phyloP scores from a whole-genome alignment of 305 asterid species.

The Rubia peregrina region DNA sequence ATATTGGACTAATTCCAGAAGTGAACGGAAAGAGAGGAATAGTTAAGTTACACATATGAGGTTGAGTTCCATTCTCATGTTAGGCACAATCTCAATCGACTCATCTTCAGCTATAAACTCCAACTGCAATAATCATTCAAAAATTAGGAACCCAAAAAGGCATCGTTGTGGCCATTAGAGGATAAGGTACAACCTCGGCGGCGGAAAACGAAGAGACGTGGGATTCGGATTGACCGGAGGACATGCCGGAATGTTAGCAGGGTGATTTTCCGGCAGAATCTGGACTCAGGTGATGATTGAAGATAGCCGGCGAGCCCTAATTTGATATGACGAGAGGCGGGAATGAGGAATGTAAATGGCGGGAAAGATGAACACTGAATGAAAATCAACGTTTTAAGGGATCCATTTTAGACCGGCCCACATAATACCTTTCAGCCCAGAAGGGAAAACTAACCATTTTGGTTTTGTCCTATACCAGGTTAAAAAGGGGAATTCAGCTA shows the following conservation, averaged over 20 bases:
- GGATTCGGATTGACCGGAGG: conserved; percentile 45
- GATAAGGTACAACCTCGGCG: conserved; percentile 46
- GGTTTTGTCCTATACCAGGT: no score
- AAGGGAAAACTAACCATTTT: not conserved
- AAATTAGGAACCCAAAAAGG: not conserved
- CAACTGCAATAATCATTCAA: conserved; percentile 38
- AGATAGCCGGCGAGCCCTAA: conserved; percentile 12
- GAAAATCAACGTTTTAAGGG: not conserved
- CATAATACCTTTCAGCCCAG: not conserved
- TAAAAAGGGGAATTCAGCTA: no score
- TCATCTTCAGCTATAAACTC: conserved; percentile 97
- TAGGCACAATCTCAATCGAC: conserved; percentile 65
- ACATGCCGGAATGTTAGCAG: conserved; percentile 30
- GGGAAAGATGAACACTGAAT: not conserved
- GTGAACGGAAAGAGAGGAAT: not conserved
- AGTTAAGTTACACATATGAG: conserved; percentile 51
- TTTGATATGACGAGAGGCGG: conserved; percentile 15
- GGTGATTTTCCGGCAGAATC: not conserved
- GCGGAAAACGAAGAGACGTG: conserved; percentile 61
- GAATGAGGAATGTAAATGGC: not conserved
- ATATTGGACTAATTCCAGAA: not conserved
- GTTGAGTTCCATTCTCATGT: conserved; percentile 68
- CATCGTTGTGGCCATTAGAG: not conserved
- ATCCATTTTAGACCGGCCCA: not conserved
- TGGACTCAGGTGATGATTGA: not conserved